These are phyloP conservation scores for Aspergillus cavernicola DNA, from an alignment of 495 filamentous ascomycete species.

Conservation along the genomic window DNA sequence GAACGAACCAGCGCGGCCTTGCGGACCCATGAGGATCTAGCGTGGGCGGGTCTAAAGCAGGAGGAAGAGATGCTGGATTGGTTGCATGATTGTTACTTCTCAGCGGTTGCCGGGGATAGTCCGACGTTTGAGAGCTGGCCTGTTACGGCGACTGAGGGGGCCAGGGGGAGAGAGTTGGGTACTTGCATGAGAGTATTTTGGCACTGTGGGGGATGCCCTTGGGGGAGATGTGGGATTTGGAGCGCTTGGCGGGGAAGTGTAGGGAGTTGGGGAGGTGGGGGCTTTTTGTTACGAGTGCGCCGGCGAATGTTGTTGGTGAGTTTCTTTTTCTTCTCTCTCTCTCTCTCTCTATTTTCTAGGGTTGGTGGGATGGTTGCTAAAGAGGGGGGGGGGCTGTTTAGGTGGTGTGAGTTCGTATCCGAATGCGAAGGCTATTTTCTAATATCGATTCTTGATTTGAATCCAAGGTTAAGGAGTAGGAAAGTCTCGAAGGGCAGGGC, in stretches of 20 bases:
- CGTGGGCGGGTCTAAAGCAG: slow-evolving; percentile 55
- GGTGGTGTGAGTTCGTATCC: slow-evolving; percentile 29
- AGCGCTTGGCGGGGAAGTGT: slow-evolving; percentile 45
- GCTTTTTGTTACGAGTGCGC: slow-evolving; percentile 64
- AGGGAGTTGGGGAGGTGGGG: slow-evolving; percentile 54
- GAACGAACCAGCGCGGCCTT: slow-evolving; percentile 37
- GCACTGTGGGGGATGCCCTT: slow-evolving; percentile 61
- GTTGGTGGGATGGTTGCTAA: neutral
- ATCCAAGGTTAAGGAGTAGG: too few species aligned
- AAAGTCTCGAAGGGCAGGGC: too few species aligned
- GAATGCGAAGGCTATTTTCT: slow-evolving; percentile 51
- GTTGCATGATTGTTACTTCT: slow-evolving; percentile 65
- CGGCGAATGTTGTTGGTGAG: slow-evolving; percentile 52
- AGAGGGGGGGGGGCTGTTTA: slow-evolving; percentile 1
- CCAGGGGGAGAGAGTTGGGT: slow-evolving; percentile 33
- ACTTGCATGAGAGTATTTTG: slow-evolving; percentile 61
- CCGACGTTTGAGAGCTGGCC: slow-evolving; percentile 64
- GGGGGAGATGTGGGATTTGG: slow-evolving; percentile 60
- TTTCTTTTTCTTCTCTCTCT: neutral
- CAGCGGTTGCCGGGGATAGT: slow-evolving; percentile 57
- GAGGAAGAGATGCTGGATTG: slow-evolving; percentile 56
- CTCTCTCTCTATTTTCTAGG: neutral
- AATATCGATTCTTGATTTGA: too few species aligned
- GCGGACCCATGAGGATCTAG: slow-evolving; percentile 43
- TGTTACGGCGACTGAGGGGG: slow-evolving; percentile 22